A percentile compares a stretch with the other conserved stretches of the same genome.
These are phyloP conservation scores for Potentilla sterilis DNA, from an alignment of 306 rosid species.

Conservation along the genomic window DNA sequence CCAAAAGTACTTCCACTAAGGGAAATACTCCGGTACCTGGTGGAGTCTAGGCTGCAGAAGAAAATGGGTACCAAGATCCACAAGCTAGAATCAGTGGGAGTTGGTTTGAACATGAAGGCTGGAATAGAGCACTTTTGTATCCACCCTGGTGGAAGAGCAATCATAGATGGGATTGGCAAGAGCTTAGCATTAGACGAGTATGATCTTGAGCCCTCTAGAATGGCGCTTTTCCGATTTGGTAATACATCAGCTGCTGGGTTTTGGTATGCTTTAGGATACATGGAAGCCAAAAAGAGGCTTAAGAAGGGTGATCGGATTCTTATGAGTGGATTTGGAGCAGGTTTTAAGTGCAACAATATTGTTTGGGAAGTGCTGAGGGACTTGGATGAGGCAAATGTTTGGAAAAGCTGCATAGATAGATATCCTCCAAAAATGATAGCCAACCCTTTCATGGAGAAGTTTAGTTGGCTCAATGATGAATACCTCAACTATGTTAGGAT, in stretches of 20 bases:
- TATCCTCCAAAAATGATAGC: slow-evolving; percentile 45
- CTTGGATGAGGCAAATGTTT: slow-evolving; percentile 56
- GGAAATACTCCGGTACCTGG: slow-evolving; percentile 44
- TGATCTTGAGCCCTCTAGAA: slow-evolving; percentile 75
- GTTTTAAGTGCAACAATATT: slow-evolving; percentile 83
- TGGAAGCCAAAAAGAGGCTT: slow-evolving; percentile 90
- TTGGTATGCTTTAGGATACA: slow-evolving; percentile 88
- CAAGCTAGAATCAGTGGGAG: slow-evolving; percentile 2
- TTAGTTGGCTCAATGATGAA: slow-evolving; percentile 70
- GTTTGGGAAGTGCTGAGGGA: slow-evolving; percentile 82
- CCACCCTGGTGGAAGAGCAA: slow-evolving; percentile 78
- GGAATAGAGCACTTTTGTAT: slow-evolving; percentile 77
- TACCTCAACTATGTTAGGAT: slow-evolving; percentile 57
- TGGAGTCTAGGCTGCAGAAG: neutral
- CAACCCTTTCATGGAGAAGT: slow-evolving; percentile 69
- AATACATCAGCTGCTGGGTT: slow-evolving; percentile 86
- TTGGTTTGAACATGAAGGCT: slow-evolving; percentile 49
- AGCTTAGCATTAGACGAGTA: slow-evolving; percentile 52
- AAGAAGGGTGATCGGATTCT: slow-evolving; percentile 62
- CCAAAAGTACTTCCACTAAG: slow-evolving; percentile 59
- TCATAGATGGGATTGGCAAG: slow-evolving; percentile 69
- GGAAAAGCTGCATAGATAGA: slow-evolving; percentile 55
- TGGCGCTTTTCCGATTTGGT: slow-evolving; percentile 84
- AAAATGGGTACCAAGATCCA: neutral
- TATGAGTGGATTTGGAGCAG: slow-evolving; percentile 92